Base-by-base conservation (phyloP, 345 rosid genomes). In the Murraya koenigii region DNA sequence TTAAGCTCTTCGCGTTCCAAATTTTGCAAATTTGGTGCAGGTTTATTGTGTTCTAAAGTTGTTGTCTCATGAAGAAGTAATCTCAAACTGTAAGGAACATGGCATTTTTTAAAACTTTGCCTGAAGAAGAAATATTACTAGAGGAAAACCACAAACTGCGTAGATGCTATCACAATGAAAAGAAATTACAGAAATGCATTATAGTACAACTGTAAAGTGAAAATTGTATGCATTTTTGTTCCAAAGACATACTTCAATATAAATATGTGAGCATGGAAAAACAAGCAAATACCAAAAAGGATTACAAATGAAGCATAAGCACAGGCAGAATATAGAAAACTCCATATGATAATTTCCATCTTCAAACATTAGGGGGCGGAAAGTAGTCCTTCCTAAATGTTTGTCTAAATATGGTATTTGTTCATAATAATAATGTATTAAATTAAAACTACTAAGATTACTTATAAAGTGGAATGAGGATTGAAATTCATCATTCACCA, bases 31-130 rank as follows among this genome's bases (percentile, higher is more conserved):
- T 84, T 88, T 55, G 74, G 64, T 44, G 85, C 72, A 65, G 82
- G 77, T 82, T 89, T 90, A 78, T 79, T 81, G 86, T 77, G 83
- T 79, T 88, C 97, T 82, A 88, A 80, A 69, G 86, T 74, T 38
- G 80, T 76, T 65, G 82, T 72, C 76, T 85, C 81, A 64, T 94
- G 97, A 80, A 94, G 97, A 56, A 92, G 93, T 76, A 94, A 85
- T 87, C 99, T 89, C 87, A 94, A 86, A 84, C 98, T 96, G 95
- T 56, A 79, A 83, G 68, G 66, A 77, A 72, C 74, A 77, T 25
- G n/a, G 63, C 54, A 78, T 58, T 62, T 67, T 56, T 76, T 60
- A 74, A 77, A 77, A 28, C 38, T 82, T 72, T 28, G 58, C 30
- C 17, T 15, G 61, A 65, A 28, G 56, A 74, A 62, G 69, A 63